Evolutionary conservation across 768 basidiomycete genomes (phyloP).

Genomic region (Tylopilus plumbeoviolaceoides): DNA sequence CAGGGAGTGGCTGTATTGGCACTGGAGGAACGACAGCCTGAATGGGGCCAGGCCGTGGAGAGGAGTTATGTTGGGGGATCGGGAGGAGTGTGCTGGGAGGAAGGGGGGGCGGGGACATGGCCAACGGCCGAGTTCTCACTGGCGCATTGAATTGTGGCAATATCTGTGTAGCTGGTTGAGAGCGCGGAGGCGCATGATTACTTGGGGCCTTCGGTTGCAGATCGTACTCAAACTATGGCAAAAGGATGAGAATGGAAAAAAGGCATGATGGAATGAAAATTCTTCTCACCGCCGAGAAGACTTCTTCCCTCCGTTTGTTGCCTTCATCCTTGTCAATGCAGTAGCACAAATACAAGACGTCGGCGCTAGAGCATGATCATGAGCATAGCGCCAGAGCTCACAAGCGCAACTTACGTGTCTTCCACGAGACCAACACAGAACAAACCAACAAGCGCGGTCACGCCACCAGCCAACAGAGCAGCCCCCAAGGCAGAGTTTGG

Average conservation of each 20-base stretch:
- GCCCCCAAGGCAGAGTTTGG: conserved; percentile 73
- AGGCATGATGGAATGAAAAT: not conserved
- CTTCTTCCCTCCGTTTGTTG: conserved; percentile 47
- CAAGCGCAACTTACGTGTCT: conserved; percentile 52
- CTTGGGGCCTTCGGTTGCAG: conserved; percentile 18
- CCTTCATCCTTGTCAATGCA: conserved; percentile 59
- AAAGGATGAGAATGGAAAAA: conserved; percentile 4
- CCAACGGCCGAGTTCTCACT: conserved; percentile 4
- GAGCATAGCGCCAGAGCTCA: not conserved
- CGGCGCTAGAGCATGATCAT: conserved; percentile 39
- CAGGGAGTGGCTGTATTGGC: conserved; percentile 14
- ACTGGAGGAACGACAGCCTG: conserved; percentile 11
- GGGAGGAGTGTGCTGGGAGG: conserved; percentile 9
- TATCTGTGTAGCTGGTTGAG: conserved; percentile 5
- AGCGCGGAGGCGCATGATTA: conserved; percentile 11
- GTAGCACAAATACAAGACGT: conserved; percentile 64
- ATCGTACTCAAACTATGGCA: conserved; percentile 40
- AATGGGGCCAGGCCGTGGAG: conserved; percentile 2
- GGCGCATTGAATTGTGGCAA: conserved; percentile 13
- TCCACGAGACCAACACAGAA: conserved; percentile 81
- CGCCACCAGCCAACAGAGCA: conserved; percentile 69
- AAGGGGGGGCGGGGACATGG: conserved; percentile 9
- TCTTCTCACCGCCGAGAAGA: conserved; percentile 49
- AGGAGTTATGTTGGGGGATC: not conserved
- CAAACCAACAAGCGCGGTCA: conserved; percentile 76